Evolutionary conservation across 768 basidiomycete genomes (phyloP), one percentile per base, ranked within the genome.

Genomic region (Multifurca ochricompacta): DNA sequence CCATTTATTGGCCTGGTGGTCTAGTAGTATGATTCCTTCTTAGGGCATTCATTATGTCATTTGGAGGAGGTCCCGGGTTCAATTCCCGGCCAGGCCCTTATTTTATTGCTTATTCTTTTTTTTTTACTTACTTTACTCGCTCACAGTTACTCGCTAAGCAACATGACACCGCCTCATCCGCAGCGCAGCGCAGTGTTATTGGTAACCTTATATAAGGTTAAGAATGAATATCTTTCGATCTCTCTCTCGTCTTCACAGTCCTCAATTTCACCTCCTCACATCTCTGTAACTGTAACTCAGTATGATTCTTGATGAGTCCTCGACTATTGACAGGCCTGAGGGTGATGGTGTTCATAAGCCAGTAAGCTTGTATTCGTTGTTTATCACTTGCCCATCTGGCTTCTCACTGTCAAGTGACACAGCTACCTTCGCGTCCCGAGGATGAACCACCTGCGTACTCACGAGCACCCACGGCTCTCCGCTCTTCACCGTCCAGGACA

Each of bases 21-120:
- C 56, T 57, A 57, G 56, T 57, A 57, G 56, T 57, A 57, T 57
- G 56, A 57, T 57, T 57, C 56, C 56, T 57, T 57, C 56, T 57
- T 57, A 57, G 56, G 56, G 56, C 34, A n/a, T n/a, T n/a, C 19
- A 2, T 21, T 2, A 7, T 1, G 42, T 35, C 36, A 37, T 51
- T 40, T 83, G 78, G 82, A 83, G 83, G 83, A 85, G 84, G 85
- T 85, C 82, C 82, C 78, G 82, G 83, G 84, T 85, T 87, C 83
- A 84, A 85, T 84, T 84, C 83, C 82, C 82, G 78, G 82, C 77
- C 75, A 82, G 81, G 83, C 81, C 82, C 77, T 39, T 10, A 9
- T 5, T 3, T 30, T 52, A 45, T 56, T 56, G 19, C 40, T 40
- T 30, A 14, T 44, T 25, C 9, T 9, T 25, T 43, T 4, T 45